These are phyloP conservation scores for Tolypocladium album DNA, from an alignment of 2,329 filamentous ascomycete genomes.

Conservation along the genomic window DNA sequence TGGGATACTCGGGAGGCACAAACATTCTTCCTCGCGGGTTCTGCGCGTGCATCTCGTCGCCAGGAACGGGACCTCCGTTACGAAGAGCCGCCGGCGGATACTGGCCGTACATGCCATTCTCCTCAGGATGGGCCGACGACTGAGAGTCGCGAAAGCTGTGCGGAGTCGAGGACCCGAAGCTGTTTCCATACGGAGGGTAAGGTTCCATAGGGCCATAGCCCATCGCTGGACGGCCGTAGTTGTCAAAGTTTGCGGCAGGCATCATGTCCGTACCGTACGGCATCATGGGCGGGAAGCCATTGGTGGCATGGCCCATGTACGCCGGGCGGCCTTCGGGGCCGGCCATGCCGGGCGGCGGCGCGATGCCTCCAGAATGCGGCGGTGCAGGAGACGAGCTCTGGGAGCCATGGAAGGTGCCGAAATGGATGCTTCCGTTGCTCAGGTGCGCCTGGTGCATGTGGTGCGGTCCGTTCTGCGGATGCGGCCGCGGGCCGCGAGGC, in stretches of 20 bases:
- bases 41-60: slow-evolving; percentile 18
- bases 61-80: slow-evolving; percentile 20
- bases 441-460: slow-evolving; percentile 39
- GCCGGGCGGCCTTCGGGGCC: slow-evolving; percentile 20
- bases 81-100: slow-evolving; percentile 26
- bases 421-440: slow-evolving; percentile 45
- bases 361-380: slow-evolving; percentile 35
- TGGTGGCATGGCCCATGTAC: slow-evolving; percentile 19
- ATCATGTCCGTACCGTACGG: slow-evolving; percentile 24
- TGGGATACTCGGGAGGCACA: slow-evolving; percentile 17
- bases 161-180: slow-evolving; percentile 43
- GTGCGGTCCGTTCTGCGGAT: slow-evolving; percentile 20
- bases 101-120: slow-evolving; percentile 29
- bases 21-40: slow-evolving; percentile 19
- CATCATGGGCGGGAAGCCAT: slow-evolving; percentile 27
- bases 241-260: slow-evolving; percentile 22
- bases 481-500: slow-evolving; percentile 18
- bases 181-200: slow-evolving; percentile 20
- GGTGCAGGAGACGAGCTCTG: slow-evolving; percentile 47
- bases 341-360: slow-evolving; percentile 36
- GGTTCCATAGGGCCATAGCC: slow-evolving; percentile 23
- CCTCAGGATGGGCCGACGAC: slow-evolving; percentile 38
- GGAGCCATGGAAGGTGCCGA: slow-evolving; percentile 43
- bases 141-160: slow-evolving; percentile 54
- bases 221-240: slow-evolving; percentile 24